These are phyloP conservation scores for Trichophyton rubrum DNA, from an alignment of 2,329 filamentous ascomycete genomes.

Conservation along the genomic window DNA sequence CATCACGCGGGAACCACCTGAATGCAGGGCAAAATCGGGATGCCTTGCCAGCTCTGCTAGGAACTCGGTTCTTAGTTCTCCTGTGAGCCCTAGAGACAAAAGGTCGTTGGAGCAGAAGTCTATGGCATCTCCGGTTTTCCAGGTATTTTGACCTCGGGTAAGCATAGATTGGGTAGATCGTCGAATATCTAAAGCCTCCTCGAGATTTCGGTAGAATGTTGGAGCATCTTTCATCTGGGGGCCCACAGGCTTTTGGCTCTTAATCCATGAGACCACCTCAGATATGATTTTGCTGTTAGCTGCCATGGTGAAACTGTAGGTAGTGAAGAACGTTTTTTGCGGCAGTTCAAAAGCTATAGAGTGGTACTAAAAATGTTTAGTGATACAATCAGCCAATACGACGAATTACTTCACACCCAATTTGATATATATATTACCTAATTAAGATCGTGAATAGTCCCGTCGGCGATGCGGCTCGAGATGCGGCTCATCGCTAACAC, in stretches of 20 bases:
- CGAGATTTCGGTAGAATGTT: not conserved
- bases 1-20: slow-evolving; percentile 42
- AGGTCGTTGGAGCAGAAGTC: slow-evolving; percentile 4
- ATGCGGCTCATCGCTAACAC: too few species aligned
- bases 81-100: slow-evolving; percentile 7
- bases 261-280: not conserved
- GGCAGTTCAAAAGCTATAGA: too few species aligned
- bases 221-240: not conserved
- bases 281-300: too few species aligned
- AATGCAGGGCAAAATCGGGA: slow-evolving; percentile 27
- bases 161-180: not conserved
- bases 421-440: too few species aligned
- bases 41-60: slow-evolving; percentile 29
- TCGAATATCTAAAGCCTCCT: not conserved
- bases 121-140: not conserved
- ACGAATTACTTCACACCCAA: too few species aligned
- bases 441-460: too few species aligned
- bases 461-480: too few species aligned
- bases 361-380: too few species aligned
- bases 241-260: not conserved
- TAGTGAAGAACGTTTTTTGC: too few species aligned
- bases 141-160: not conserved
- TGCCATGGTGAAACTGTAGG: too few species aligned
- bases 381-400: too few species aligned
- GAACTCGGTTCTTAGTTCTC: slow-evolving; percentile 29